Evolutionary conservation across 176 grass and related monocot genomes (phyloP).

Genomic region (Panicum miliaceum): DNA sequence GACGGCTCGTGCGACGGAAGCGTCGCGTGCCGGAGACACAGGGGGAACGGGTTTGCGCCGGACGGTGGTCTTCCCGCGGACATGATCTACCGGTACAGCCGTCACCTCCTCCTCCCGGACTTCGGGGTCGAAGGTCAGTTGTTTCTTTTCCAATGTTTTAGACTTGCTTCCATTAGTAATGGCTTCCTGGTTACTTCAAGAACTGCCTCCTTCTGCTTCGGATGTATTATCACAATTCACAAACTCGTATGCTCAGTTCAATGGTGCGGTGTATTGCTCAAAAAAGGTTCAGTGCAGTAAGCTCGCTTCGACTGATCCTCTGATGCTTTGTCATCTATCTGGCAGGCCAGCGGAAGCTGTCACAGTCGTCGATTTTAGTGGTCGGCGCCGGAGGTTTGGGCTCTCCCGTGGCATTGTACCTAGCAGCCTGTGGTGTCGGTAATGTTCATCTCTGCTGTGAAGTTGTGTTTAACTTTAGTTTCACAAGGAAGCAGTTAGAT

Average conservation of each 20-base stretch:
- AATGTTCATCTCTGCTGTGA: constrained; percentile 38
- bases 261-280: not conserved
- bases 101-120: constrained; percentile 88
- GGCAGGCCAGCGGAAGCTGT: constrained; percentile 75
- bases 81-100: constrained; percentile 87
- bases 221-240: not conserved
- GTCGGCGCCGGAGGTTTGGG: constrained; percentile 91
- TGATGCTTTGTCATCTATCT: constrained; percentile 10
- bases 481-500: not conserved
- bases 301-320: not conserved
- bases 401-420: constrained; percentile 82
- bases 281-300: not conserved
- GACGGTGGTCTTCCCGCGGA: constrained; percentile 42
- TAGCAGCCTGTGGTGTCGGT: constrained; percentile 91
- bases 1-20: not conserved
- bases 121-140: constrained; percentile 79
- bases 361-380: constrained; percentile 76
- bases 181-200: not conserved
- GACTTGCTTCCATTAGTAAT: not conserved
- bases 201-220: not conserved
- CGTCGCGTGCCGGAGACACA: constrained; percentile 21
- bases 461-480: not conserved
- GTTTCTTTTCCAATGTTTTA: not conserved
- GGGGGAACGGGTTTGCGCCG: constrained; percentile 5
- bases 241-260: not conserved